These are phyloP conservation scores for Plasmodium coatneyi DNA, from an alignment of 169 alveolate genomes.

Conservation along the genomic window DNA sequence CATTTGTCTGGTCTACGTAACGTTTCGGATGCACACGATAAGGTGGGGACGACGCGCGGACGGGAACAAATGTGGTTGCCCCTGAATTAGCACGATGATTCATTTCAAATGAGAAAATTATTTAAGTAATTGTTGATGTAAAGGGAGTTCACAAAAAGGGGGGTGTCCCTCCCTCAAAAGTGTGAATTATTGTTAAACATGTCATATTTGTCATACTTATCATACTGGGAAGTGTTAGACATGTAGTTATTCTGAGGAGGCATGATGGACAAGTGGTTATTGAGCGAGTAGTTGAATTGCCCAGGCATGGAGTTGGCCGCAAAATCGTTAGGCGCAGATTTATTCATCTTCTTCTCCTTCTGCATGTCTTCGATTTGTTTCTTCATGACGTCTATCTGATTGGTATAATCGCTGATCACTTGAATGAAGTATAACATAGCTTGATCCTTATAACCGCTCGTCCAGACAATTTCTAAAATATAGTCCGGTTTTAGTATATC, in stretches of 20 bases:
- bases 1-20: neutral
- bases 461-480: slow-evolving; percentile 99
- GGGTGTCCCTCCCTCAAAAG: neutral
- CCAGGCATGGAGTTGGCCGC: slow-evolving; percentile 75
- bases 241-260: slow-evolving; percentile 58
- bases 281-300: slow-evolving; percentile 58
- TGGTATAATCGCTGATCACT: slow-evolving; percentile 86
- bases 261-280: slow-evolving; percentile 67
- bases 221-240: slow-evolving; percentile 33
- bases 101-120: neutral
- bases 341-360: slow-evolving; percentile 88
- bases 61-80: neutral
- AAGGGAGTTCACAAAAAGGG: neutral
- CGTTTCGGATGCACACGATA: neutral
- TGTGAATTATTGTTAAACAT: slow-evolving; percentile 58
- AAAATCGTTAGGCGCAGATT: slow-evolving; percentile 86
- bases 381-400: slow-evolving; percentile 85
- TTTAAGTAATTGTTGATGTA: neutral
- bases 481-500: slow-evolving; percentile 97
- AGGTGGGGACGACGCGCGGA: neutral
- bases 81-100: neutral
- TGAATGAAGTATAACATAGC: slow-evolving; percentile 98
- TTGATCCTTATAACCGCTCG: slow-evolving; percentile 94
- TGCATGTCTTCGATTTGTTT: slow-evolving; percentile 86
- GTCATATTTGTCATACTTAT: slow-evolving; percentile 74